phyloP scores from a whole-genome alignment of 352 stramenopile genomes.

The Globisporangium spinosum region DNA sequence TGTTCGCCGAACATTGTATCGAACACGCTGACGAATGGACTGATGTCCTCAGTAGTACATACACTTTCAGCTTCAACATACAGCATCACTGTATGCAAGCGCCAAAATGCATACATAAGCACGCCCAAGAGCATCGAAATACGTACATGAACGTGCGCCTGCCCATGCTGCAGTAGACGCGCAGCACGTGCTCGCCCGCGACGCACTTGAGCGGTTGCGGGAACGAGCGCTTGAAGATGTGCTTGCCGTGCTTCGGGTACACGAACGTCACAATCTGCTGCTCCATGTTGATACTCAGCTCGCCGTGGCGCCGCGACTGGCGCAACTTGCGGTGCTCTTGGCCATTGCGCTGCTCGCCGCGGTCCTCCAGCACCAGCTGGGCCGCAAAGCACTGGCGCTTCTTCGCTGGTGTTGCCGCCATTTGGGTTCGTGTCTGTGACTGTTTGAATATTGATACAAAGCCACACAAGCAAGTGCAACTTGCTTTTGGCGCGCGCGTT shows the following conservation, averaged over 20 bases:
- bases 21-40: background rate
- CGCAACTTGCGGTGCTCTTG: conserved; percentile 17
- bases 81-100: background rate
- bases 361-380: conserved; percentile 13
- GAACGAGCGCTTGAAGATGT: conserved; percentile 45
- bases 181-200: conserved; percentile 35
- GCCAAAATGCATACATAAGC: conserved; percentile 16
- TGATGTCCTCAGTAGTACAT: background rate
- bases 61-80: background rate
- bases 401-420: background rate
- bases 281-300: conserved; percentile 28
- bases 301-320: conserved; percentile 37
- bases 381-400: conserved; percentile 14
- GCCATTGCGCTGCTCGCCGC: background rate
- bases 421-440: background rate
- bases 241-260: conserved; percentile 33
- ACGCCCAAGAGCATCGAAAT: conserved; percentile 14
- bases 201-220: conserved; percentile 51
- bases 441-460: background rate
- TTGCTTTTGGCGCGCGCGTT: background rate
- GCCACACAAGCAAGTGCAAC: background rate
- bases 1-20: conserved; percentile 6
- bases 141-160: conserved; percentile 39
- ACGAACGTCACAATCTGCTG: conserved; percentile 39
- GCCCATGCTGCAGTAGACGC: conserved; percentile 44